phyloP scores from a whole-genome alignment of 1,284 basidiomycete species.

The Melampsora americana region DNA sequence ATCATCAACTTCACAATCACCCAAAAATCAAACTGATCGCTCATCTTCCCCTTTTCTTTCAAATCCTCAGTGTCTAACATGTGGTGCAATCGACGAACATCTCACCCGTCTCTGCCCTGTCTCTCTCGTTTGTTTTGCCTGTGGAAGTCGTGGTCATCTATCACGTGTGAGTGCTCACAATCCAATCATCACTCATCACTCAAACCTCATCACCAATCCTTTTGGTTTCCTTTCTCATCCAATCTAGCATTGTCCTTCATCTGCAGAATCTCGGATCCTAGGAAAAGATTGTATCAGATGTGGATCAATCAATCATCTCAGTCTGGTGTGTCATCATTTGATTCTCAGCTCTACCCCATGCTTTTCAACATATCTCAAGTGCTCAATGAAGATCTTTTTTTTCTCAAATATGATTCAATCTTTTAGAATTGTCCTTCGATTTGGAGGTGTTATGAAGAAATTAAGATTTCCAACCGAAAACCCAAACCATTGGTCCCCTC shows the following conservation, averaged over 20 bases:
- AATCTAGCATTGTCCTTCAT: slow-evolving; percentile 36
- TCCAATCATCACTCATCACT: background rate
- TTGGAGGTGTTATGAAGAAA: slow-evolving; percentile 30
- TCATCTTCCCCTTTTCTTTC: too few species aligned
- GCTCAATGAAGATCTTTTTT: too few species aligned
- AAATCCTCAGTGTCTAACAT: slow-evolving; percentile 32
- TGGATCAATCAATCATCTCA: slow-evolving; percentile 37
- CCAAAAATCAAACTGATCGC: too few species aligned
- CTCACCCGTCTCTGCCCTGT: slow-evolving; percentile 33
- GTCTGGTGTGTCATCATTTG: slow-evolving; percentile 9
- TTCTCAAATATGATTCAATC: too few species aligned
- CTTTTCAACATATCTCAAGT: too few species aligned
- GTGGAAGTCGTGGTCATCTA: slow-evolving; percentile 42
- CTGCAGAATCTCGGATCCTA: background rate
- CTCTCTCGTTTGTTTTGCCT: slow-evolving; percentile 26
- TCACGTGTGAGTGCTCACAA: slow-evolving; percentile 38
- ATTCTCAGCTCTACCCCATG: too few species aligned
- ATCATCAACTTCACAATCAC: too few species aligned
- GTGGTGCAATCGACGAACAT: slow-evolving; percentile 41
- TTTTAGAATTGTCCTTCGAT: slow-evolving; percentile 43
- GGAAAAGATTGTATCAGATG: slow-evolving; percentile 19
- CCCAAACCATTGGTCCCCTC: slow-evolving; percentile 17
- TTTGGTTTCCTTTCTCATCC: background rate
- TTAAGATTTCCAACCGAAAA: slow-evolving; percentile 14
- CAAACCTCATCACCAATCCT: background rate